Evolutionary conservation across 208 protist genomes (phyloP).

Genomic region (Kentomonas sorsogonicus): DNA sequence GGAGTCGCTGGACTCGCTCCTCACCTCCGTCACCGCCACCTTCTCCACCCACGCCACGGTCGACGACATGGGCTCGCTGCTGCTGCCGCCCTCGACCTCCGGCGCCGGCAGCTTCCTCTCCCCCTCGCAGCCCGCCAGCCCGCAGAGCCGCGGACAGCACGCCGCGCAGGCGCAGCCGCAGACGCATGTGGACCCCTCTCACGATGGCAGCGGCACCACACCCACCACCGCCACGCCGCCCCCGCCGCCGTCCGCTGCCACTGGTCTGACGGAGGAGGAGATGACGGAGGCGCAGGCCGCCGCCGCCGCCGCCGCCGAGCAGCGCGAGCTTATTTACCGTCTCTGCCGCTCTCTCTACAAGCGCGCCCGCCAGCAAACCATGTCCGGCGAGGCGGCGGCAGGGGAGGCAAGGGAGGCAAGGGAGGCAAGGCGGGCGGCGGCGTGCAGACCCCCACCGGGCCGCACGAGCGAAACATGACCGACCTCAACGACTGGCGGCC

Average conservation of each 20-base stretch:
- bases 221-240: too few species aligned
- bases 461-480: conserved; percentile 69
- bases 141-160: too few species aligned
- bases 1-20: conserved; percentile 50
- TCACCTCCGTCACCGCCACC: conserved; percentile 9
- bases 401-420: conserved; percentile 18
- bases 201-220: too few species aligned
- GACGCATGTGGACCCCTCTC: too few species aligned
- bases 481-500: conserved; percentile 70
- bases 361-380: conserved; percentile 47
- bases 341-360: conserved; percentile 71
- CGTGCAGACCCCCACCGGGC: conserved; percentile 25
- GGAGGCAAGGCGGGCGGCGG: conserved; percentile 13
- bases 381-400: too few species aligned
- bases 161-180: too few species aligned
- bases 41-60: conserved; percentile 1
- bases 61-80: background rate
- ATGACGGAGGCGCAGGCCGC: too few species aligned
- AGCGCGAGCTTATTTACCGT: conserved; percentile 58
- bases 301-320: conserved; percentile 33
- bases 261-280: too few species aligned
- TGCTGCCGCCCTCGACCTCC: too few species aligned
- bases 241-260: too few species aligned
- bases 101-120: too few species aligned
- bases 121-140: too few species aligned